Conservation (phyloP, 176 grass and related monocot genomes). For the Triticum urartu region DNA sequence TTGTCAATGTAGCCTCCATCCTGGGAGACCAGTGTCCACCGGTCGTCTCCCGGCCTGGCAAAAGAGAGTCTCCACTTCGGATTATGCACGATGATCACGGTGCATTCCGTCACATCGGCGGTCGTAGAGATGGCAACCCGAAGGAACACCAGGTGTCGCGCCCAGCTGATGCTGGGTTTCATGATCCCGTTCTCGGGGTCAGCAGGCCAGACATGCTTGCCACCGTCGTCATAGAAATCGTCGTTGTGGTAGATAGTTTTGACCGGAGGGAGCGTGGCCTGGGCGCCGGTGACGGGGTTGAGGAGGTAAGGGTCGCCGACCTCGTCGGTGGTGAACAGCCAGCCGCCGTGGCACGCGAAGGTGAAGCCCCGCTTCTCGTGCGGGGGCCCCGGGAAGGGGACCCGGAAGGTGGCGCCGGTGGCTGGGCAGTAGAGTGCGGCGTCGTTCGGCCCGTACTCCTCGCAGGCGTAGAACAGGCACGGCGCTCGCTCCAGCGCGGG, state of each 20-base stretch:
- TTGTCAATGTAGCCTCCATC: rapidly evolving
- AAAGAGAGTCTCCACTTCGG: background rate
- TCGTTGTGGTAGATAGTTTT: background rate
- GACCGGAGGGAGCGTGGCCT: background rate
- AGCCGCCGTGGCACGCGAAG: background rate
- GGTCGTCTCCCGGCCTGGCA: background rate
- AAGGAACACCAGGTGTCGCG: too few species aligned
- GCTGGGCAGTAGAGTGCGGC: background rate
- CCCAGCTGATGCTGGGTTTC: too few species aligned
- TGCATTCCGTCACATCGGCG: too few species aligned
- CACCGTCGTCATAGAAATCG: background rate
- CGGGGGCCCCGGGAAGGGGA: background rate
- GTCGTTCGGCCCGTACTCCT: background rate
- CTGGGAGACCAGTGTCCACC: background rate
- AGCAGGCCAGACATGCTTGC: background rate
- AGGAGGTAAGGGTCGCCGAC: background rate
- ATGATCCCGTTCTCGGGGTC: background rate
- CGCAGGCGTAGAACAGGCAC: background rate
- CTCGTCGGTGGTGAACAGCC: background rate
- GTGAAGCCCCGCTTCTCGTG: background rate
- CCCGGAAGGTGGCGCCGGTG: background rate
- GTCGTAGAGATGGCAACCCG: too few species aligned
- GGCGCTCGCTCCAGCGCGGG: background rate
- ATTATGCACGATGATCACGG: background rate
- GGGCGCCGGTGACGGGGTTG: background rate